These are phyloP conservation scores for Sherardia arvensis DNA, from an alignment of 257 asterid genomes.

Conservation along the genomic window DNA sequence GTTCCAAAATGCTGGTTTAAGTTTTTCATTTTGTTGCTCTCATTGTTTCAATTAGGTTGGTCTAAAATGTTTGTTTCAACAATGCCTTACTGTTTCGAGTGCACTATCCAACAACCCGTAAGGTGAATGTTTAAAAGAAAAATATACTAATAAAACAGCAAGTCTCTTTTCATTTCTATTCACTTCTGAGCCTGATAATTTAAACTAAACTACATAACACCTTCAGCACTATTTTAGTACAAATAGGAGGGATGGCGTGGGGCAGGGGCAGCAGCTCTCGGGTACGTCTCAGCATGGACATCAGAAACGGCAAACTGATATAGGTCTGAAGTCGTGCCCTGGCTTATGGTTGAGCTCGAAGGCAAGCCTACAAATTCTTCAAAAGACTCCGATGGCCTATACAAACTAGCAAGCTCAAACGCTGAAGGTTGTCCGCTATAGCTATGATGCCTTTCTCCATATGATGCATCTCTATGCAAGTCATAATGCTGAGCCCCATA, in stretches of 20 bases:
- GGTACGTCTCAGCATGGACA: conserved; percentile 35
- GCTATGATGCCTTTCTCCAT: conserved; percentile 25
- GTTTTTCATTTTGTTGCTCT: too few relatives aligned
- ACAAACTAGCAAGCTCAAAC: conserved; percentile 35
- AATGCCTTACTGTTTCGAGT: too few relatives aligned
- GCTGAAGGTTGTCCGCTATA: conserved; percentile 11
- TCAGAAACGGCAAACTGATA: conserved; percentile 66
- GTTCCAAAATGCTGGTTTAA: too few relatives aligned
- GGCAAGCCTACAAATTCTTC: conserved; percentile 40
- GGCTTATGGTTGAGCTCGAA: conserved; percentile 30
- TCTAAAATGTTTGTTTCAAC: too few relatives aligned
- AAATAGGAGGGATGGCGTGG: conserved; percentile 33
- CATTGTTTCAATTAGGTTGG: too few relatives aligned
- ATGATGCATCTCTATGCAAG: conserved; percentile 30
- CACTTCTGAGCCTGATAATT: not conserved
- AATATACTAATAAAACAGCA: too few relatives aligned
- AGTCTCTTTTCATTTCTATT: too few relatives aligned
- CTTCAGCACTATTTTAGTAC: conserved; percentile 17
- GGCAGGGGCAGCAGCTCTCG: conserved; percentile 15
- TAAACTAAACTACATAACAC: not conserved
- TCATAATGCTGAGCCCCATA: conserved; percentile 27
- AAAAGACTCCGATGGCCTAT: conserved; percentile 33
- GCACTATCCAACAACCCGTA: too few relatives aligned
- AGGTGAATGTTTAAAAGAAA: too few relatives aligned
- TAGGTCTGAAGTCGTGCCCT: conserved; percentile 39